phyloP scores from a whole-genome alignment of 805 yeast genomes.

The Sporopachydermia lactativora region DNA sequence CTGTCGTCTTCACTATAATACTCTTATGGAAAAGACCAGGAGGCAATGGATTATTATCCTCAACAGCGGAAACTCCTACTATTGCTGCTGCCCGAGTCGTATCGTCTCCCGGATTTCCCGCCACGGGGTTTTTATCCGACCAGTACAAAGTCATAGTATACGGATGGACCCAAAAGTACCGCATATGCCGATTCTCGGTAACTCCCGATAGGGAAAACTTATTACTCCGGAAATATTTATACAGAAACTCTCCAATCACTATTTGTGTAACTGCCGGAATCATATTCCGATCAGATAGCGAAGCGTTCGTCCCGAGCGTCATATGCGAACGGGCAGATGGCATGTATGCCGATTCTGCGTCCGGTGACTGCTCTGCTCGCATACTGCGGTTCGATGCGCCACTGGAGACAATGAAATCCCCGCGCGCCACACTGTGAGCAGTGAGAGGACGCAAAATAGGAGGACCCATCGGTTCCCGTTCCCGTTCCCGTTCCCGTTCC shows the following conservation, averaged over 20 bases:
- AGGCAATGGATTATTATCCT: conserved; percentile 78
- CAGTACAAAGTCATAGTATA: conserved; percentile 83
- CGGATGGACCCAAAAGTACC: conserved; percentile 96
- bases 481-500: too few species aligned
- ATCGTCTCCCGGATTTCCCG: conserved; percentile 49
- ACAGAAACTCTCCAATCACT: conserved; percentile 81
- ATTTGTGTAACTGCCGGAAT: conserved; percentile 84
- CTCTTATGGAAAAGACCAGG: conserved; percentile 81
- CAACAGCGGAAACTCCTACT: conserved; percentile 60
- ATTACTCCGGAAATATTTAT: conserved; percentile 74
- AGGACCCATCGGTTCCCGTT: neutral
- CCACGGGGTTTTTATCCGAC: conserved; percentile 70
- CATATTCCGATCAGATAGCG: conserved; percentile 55
- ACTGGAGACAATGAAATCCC: neutral
- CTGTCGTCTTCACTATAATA: conserved; percentile 57
- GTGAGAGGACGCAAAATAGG: neutral
- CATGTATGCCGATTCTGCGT: neutral
- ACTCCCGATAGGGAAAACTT: conserved; percentile 48
- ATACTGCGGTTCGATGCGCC: neutral
- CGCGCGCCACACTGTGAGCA: neutral
- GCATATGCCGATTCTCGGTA: conserved; percentile 72
- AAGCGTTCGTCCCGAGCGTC: conserved; percentile 39
- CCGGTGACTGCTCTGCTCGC: neutral
- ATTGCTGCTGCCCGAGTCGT: conserved; percentile 75
- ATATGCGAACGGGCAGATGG: conserved; percentile 8